Percentiles rank a stretch among this genome's conserved stretches.
These are phyloP conservation scores for Cyberlindnera subsufficiens DNA, from an alignment of 805 yeast genomes.

Conservation along the genomic window DNA sequence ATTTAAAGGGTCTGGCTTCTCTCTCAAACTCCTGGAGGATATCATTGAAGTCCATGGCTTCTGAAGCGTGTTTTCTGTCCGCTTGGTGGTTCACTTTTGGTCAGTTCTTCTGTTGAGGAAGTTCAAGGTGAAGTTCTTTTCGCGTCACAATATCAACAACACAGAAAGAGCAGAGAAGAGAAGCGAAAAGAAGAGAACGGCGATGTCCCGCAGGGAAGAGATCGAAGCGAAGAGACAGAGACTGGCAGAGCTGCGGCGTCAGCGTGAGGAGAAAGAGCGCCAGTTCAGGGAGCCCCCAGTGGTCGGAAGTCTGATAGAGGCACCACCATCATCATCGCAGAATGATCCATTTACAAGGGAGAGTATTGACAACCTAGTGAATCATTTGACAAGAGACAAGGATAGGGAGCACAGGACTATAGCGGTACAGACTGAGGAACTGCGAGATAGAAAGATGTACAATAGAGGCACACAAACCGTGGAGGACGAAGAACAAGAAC, in stretches of 20 bases:
- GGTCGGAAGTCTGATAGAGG: neutral
- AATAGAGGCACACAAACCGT: slow-evolving; percentile 24
- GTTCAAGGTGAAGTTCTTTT: neutral
- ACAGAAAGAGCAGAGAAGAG: neutral
- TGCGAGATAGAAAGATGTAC: slow-evolving; percentile 8
- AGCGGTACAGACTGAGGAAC: slow-evolving; percentile 9
- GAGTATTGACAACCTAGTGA: slow-evolving; percentile 7
- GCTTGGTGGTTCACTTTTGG: neutral
- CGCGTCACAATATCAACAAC: neutral
- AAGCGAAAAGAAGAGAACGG: neutral
- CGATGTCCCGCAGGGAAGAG: slow-evolving; percentile 29
- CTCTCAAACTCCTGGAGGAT: slow-evolving; percentile 61
- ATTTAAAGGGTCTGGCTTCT: slow-evolving; percentile 30
- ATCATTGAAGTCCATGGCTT: slow-evolving; percentile 46
- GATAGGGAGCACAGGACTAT: slow-evolving; percentile 4
- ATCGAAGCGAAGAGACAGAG: slow-evolving; percentile 48
- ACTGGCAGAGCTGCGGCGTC: slow-evolving; percentile 45
- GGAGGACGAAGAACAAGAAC: slow-evolving; percentile 1
- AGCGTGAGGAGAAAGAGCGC: slow-evolving; percentile 30
- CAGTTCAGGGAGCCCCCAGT: slow-evolving; percentile 2
- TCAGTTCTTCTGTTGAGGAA: neutral
- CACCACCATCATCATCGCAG: neutral
- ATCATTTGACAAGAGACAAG: slow-evolving; percentile 6
- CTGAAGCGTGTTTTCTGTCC: neutral
- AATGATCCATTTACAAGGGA: neutral